phyloP scores from a whole-genome alignment of 2,329 filamentous ascomycete species.

The Dothideomycetidae sp. region DNA sequence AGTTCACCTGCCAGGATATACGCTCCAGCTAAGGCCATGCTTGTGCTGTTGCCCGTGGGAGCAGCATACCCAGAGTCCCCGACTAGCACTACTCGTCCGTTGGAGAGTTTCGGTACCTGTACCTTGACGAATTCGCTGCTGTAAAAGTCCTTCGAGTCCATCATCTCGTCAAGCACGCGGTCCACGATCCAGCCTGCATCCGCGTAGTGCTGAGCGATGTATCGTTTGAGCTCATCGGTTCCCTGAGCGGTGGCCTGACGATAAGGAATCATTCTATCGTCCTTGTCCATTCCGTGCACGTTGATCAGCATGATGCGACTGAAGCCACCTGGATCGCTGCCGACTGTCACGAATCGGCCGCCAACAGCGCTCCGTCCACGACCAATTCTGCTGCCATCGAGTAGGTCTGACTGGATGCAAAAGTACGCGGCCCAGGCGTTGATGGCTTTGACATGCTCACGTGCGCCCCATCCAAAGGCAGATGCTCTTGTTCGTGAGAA shows the following conservation, averaged over 20 bases:
- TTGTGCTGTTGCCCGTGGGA: slow-evolving; percentile 15
- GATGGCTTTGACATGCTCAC: slow-evolving; percentile 25
- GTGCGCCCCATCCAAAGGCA: slow-evolving; percentile 26
- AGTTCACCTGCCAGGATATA: slow-evolving; percentile 18
- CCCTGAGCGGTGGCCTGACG: not conserved
- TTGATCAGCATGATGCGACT: slow-evolving; percentile 25
- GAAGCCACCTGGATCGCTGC: slow-evolving; percentile 21
- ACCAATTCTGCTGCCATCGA: slow-evolving; percentile 25
- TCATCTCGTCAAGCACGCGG: slow-evolving; percentile 24
- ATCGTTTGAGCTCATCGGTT: slow-evolving; percentile 14
- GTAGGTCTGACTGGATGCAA: slow-evolving; percentile 26
- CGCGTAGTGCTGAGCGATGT: slow-evolving; percentile 13
- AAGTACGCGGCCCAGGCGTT: slow-evolving; percentile 33
- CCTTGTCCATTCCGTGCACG: slow-evolving; percentile 20
- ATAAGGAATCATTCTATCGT: slow-evolving; percentile 15
- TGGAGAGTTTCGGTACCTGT: slow-evolving; percentile 21
- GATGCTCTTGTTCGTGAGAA: slow-evolving; percentile 6
- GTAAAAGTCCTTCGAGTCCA: slow-evolving; percentile 17
- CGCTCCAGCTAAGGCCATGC: slow-evolving; percentile 16
- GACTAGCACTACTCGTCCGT: slow-evolving; percentile 18
- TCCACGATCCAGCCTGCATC: slow-evolving; percentile 20
- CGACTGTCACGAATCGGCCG: slow-evolving; percentile 27
- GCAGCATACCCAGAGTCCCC: slow-evolving; percentile 16
- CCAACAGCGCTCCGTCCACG: slow-evolving; percentile 25
- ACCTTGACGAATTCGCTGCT: slow-evolving; percentile 16